Evolutionary conservation across 352 stramenopile genomes (phyloP), one percentile per base, ranked within the genome.

Genomic region (Pythium plurisporium): DNA sequence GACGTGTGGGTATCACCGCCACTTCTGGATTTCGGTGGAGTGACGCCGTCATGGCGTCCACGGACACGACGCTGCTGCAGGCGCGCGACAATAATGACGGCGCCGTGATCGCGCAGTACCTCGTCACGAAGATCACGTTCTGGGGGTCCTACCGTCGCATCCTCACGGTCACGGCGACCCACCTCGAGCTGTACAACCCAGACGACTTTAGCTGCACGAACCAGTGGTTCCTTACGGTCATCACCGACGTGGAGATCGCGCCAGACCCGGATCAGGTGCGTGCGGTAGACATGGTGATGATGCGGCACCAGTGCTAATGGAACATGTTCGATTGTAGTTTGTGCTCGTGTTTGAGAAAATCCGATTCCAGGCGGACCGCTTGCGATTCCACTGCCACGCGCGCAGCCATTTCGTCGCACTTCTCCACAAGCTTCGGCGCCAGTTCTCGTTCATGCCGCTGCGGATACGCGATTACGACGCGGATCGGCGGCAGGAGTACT

Each of bases 201-300:
- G 76, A 89, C 46, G 82, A 76, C 42, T 88, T 83, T 51, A 59
- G 71, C 44, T 89, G 81, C 72, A 88, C 81, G 25, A 76, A 83
- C 49, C 73, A 85, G 30, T 91, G 80, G 80, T 72, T 83, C 15
- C 73, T 88, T 46, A 65, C 55, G 11, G 73, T 87, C 40, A 86
- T 91, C 52, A 73, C 73, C 20, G 66, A 67, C 38, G 67, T 87
- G 11, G 74, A 87, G 49, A 41, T 80, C 23, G 60, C 55, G 4
- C 29, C 37, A 3, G 69, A 72, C 37, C 62, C 61, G 1, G 69
- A 86, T 50, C 74, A 79, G 43, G 65, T 72, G 41, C 12, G 44
- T 56, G 11, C 5, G 5, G 20, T 6, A 8, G 38, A 27, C 22
- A 23, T 15, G n/a, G 7, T 4, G 23, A 15, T 41, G 6, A 41